Evolutionary conservation across 2,329 filamentous ascomycete species (phyloP).

Genomic region (Penicillium sp.): DNA sequence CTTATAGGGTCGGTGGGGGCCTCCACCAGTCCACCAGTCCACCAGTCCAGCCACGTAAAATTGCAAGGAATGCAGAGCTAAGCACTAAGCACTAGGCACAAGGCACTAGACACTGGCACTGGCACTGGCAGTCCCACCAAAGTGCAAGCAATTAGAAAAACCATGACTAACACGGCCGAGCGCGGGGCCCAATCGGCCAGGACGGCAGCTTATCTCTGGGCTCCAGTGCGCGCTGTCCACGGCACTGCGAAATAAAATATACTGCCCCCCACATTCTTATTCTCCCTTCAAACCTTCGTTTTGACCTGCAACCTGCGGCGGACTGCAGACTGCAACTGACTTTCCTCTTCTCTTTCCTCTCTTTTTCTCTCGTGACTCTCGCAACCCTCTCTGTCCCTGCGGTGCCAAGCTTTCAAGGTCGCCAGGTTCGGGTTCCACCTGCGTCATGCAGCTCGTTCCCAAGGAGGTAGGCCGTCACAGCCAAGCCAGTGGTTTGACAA

Average conservation of each 20-base stretch:
- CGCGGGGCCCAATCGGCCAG: conserved; percentile 26
- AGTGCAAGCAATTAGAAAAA: conserved; percentile 19
- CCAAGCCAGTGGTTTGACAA: conserved; percentile 5
- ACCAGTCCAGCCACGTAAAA: background rate
- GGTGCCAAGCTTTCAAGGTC: conserved; percentile 20
- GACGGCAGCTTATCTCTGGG: conserved; percentile 25
- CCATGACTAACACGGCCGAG: conserved; percentile 28
- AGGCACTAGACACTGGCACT: too few species aligned
- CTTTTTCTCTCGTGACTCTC: conserved; percentile 1
- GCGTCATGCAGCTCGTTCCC: conserved; percentile 50
- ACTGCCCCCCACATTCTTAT: conserved; percentile 25
- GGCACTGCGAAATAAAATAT: conserved; percentile 15
- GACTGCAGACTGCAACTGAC: too few species aligned
- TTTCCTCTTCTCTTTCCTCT: background rate
- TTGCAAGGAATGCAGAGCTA: background rate
- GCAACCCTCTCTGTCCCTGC: background rate
- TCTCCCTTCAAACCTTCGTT: background rate
- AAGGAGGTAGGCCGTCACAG: conserved; percentile 45
- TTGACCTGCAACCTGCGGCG: too few species aligned
- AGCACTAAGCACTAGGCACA: background rate
- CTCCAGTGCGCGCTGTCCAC: conserved; percentile 10
- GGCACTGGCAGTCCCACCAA: too few species aligned
- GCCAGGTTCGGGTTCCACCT: conserved; percentile 25
- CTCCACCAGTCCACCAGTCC: background rate
- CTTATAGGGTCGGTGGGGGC: background rate